Conservation (phyloP, 495 filamentous ascomycete genomes). For the Hamigera avellanea region DNA sequence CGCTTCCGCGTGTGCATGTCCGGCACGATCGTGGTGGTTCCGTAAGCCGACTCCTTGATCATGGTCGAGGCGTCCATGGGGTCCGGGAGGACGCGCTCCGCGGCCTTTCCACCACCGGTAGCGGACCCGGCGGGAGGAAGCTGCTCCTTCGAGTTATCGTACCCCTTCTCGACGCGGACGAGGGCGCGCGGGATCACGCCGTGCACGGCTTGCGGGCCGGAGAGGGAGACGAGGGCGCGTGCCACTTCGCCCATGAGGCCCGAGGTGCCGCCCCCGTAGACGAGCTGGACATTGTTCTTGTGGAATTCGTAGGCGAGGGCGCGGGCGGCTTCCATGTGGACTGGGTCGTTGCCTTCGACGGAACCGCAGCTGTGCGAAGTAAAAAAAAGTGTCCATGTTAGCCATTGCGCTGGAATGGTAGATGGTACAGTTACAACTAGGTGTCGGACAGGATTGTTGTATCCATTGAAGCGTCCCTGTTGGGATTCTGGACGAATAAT, state of each 20-base stretch:
- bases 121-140: conserved; percentile 1
- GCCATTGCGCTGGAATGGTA: too few relatives aligned
- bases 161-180: conserved; percentile 65
- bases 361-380: conserved; percentile 57
- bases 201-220: conserved; percentile 74
- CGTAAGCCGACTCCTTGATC: conserved; percentile 61
- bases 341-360: conserved; percentile 54
- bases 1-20: conserved; percentile 95
- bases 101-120: conserved; percentile 21
- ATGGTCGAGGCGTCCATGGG: conserved; percentile 22
- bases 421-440: too few relatives aligned
- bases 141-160: conserved; percentile 21
- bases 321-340: conserved; percentile 62
- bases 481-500: too few relatives aligned
- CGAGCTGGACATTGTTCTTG: conserved; percentile 60
- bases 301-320: conserved; percentile 66
- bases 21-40: conserved; percentile 72
- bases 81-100: conserved; percentile 22
- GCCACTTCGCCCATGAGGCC: conserved; percentile 94
- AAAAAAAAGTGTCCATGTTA: background rate
- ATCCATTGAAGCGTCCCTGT: too few relatives aligned
- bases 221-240: conserved; percentile 71
- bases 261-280: conserved; percentile 90
- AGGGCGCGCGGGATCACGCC: conserved; percentile 85
- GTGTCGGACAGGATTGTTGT: too few relatives aligned